Evolutionary conservation across 2,329 filamentous ascomycete species (phyloP), one percentile per base, ranked within the genome.

Genomic region (Trichoderma lentiforme): DNA sequence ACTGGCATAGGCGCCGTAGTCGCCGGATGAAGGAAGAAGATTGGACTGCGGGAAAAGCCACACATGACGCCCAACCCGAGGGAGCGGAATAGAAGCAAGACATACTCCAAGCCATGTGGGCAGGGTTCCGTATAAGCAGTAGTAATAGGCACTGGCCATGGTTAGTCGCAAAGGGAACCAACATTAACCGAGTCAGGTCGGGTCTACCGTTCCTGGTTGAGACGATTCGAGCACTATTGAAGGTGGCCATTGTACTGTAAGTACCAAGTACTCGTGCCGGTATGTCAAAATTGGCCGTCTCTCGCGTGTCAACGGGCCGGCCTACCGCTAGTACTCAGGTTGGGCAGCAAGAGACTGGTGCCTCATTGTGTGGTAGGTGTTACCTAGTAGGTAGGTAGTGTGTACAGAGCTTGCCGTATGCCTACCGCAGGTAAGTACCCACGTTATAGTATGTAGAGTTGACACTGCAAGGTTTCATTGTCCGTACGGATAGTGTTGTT

Each of bases 41-140:
- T 70, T 51, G 66, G 66, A 61, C 30, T 61, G 39, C 57, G 53
- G 26, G 34, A 56, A 71, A 43, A 53, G 69, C 53, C 62, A 64
- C 69, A 58, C 68, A 70, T 61, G 53, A 56, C 60, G 24, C 26
- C 60, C 53, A 66, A 51, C 61, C 69, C 69, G 53, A 71, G 26
- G 61, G 36, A 66, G 60, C 39, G 69, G 69, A 51, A 65, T 71
- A 53, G 36, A 71, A 66, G 69, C 69, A 71, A 71, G 69, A 71
- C 69, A 71, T 71, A 43, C 69, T 32, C 61, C 61, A 43, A 60
- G 51, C 69, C 69, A 71, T 71, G 69, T 71, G 69, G 69, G 68
- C 21, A 26, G 65, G 66, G 61, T 36, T 71, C 53, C 62, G 69
- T 65, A 58, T 32, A 24, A 14, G 68, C 30, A 26, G 68, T 34